Evolutionary conservation across 768 basidiomycete species (phyloP).

Genomic region (Russula olivacea): DNA sequence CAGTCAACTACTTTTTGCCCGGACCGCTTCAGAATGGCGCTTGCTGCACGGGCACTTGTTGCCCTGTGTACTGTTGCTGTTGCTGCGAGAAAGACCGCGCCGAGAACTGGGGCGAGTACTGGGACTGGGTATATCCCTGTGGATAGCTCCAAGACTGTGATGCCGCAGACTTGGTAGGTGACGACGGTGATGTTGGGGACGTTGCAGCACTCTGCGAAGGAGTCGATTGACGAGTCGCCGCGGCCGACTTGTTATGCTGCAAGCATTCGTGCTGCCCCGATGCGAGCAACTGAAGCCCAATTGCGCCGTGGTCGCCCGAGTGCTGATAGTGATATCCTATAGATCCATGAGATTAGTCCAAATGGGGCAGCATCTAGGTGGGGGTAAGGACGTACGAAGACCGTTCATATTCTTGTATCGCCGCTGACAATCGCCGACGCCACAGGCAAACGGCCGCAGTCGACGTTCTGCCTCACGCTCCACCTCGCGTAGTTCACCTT

Average conservation of each 20-base stretch:
- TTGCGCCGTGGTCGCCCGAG: conserved; percentile 88
- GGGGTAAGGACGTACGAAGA: conserved; percentile 42
- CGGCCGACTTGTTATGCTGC: conserved; percentile 29
- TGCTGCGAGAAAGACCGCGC: conserved; percentile 13
- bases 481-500: conserved; percentile 62
- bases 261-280: conserved; percentile 61
- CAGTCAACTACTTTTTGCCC: conserved; percentile 11
- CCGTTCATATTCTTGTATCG: conserved; percentile 99
- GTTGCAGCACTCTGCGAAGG: conserved; percentile 5
- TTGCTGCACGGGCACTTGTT: conserved; percentile 20
- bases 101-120: conserved; percentile 16
- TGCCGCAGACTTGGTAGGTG: background rate
- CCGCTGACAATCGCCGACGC: conserved; percentile 78
- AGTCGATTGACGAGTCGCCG: conserved; percentile 19
- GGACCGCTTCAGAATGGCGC: conserved; percentile 9
- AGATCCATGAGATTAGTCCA: conserved; percentile 9
- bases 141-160: conserved; percentile 17
- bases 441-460: conserved; percentile 81
- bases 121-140: conserved; percentile 14
- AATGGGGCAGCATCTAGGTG: conserved; percentile 1
- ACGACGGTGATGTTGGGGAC: conserved; percentile 5
- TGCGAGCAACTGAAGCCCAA: conserved; percentile 80
- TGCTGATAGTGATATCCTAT: conserved; percentile 89
- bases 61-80: conserved; percentile 14
- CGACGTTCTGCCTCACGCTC: conserved; percentile 82